phyloP scores from a whole-genome alignment of 352 stramenopile species.

The Phytophthora citrophthora region DNA sequence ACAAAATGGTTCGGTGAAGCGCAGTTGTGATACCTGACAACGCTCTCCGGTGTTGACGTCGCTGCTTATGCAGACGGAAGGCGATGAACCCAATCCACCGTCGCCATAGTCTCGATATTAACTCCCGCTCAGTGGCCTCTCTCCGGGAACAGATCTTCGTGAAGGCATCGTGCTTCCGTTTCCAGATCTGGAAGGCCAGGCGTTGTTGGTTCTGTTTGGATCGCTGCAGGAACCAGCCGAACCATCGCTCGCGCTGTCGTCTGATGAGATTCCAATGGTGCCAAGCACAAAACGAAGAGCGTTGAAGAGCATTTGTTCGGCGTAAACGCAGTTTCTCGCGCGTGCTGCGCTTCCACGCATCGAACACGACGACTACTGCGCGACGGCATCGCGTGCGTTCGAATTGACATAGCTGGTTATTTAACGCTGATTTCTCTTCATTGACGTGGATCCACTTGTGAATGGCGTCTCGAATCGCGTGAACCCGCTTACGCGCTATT shows the following conservation, averaged over 20 bases:
- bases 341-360: conserved; percentile 12
- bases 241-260: conserved; percentile 8
- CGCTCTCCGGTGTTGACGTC: conserved; percentile 16
- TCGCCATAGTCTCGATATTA: conserved; percentile 31
- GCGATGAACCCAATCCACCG: conserved; percentile 27
- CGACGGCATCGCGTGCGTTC: conserved; percentile 3
- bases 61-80: conserved; percentile 21
- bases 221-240: conserved; percentile 22
- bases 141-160: neutral
- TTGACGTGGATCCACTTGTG: conserved; percentile 15
- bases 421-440: neutral
- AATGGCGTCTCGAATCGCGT: conserved; percentile 11
- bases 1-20: conserved; percentile 17
- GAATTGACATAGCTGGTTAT: conserved; percentile 6
- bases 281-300: conserved; percentile 22
- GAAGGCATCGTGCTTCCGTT: conserved; percentile 11
- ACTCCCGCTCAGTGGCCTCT: conserved; percentile 13
- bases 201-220: conserved; percentile 7
- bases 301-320: conserved; percentile 7
- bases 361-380: conserved; percentile 1
- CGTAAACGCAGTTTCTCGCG: conserved; percentile 7
- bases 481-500: conserved; percentile 1
- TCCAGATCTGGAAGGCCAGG: conserved; percentile 34
- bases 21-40: conserved; percentile 2
- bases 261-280: conserved; percentile 1